phyloP scores from a whole-genome alignment of 257 asterid genomes.

The Salvia rosmarinus region DNA sequence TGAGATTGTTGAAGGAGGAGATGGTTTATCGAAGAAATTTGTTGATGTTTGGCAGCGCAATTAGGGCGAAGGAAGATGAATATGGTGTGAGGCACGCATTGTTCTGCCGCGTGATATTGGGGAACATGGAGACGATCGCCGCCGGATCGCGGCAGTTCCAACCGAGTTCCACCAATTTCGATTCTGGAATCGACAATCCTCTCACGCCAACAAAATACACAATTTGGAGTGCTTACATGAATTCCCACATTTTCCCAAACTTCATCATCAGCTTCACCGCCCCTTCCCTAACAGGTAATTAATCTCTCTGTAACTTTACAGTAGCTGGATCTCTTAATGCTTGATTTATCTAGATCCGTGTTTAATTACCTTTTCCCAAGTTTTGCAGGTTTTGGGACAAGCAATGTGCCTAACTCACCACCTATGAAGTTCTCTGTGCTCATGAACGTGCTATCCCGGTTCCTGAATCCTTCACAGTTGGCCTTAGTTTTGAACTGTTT shows the following conservation, averaged over 20 bases:
- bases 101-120: slow-evolving; percentile 58
- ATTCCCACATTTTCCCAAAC: slow-evolving; percentile 52
- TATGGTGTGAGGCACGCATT: slow-evolving; percentile 51
- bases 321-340: background rate
- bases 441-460: slow-evolving; percentile 42
- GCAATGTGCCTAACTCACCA: slow-evolving; percentile 26
- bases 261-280: slow-evolving; percentile 44
- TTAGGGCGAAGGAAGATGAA: slow-evolving; percentile 49
- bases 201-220: slow-evolving; percentile 45
- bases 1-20: background rate
- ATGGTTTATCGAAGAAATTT: background rate
- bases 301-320: background rate
- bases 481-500: slow-evolving; percentile 32
- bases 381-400: slow-evolving; percentile 15
- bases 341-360: background rate
- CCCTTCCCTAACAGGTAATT: slow-evolving; percentile 25
- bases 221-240: slow-evolving; percentile 51
- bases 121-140: slow-evolving; percentile 43
- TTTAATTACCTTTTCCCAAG: background rate
- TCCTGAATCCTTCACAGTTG: slow-evolving; percentile 43
- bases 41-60: slow-evolving; percentile 33
- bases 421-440: slow-evolving; percentile 36
- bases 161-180: slow-evolving; percentile 47
- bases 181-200: slow-evolving; percentile 54
- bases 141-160: slow-evolving; percentile 46